Conservation (phyloP, 2,329 filamentous ascomycete genomes). For the Penicillium sp. region DNA sequence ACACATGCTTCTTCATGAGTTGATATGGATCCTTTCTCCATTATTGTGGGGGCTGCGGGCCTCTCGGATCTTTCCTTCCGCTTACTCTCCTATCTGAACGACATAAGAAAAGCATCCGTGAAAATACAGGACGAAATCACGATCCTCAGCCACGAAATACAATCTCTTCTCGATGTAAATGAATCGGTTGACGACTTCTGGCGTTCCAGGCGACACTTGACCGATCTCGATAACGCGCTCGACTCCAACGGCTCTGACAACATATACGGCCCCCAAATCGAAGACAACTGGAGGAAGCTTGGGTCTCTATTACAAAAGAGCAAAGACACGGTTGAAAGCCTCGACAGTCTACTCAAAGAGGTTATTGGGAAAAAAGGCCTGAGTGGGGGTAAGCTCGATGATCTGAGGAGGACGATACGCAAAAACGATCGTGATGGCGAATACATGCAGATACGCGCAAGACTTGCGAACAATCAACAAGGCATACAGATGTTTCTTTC, state of each 20-base stretch:
- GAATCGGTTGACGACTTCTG: neutral
- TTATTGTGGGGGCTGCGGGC: constrained; percentile 6
- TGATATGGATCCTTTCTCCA: constrained; percentile 16
- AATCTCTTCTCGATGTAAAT: constrained; percentile 6
- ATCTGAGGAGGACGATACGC: neutral
- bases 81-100: constrained; percentile 13
- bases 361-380: neutral
- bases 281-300: neutral
- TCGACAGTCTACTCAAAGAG: neutral
- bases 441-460: neutral
- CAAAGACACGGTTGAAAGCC: neutral
- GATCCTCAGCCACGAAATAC: constrained; percentile 14
- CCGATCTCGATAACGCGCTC: neutral
- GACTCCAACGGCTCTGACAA: neutral
- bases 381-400: neutral
- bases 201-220: neutral
- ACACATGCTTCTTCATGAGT: neutral
- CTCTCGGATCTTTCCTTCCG: constrained; percentile 15
- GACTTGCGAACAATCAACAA: neutral
- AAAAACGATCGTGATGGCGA: neutral
- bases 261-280: neutral
- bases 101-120: constrained; percentile 4
- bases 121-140: constrained; percentile 18
- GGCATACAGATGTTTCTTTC: neutral
- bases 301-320: neutral